phyloP scores from a whole-genome alignment of 2,329 filamentous ascomycete genomes.

The Gnomoniopsis sp. region DNA sequence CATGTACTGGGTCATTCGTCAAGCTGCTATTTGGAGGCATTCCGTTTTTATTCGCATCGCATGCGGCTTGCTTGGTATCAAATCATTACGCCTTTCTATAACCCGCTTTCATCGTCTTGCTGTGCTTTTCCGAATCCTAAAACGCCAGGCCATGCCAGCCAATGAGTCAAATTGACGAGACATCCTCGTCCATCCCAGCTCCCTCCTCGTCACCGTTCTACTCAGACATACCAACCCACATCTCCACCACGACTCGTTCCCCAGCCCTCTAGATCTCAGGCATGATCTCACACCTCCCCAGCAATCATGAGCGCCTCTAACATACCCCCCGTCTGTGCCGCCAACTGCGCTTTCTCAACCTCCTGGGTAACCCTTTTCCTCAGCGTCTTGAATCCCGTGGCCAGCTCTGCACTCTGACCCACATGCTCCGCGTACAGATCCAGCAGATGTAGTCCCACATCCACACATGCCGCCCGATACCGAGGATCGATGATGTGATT shows the following conservation, averaged over 20 bases:
- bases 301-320: constrained; percentile 64
- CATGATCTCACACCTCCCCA: constrained; percentile 6
- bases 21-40: too few relatives aligned
- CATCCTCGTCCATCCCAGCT: background rate
- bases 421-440: constrained; percentile 85
- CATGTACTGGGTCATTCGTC: too few relatives aligned
- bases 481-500: constrained; percentile 79
- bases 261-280: too few relatives aligned
- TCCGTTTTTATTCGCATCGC: background rate
- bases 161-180: background rate
- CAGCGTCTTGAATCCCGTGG: constrained; percentile 65
- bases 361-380: constrained; percentile 70
- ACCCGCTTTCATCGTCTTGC: background rate
- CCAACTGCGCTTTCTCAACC: constrained; percentile 79
- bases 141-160: constrained; percentile 18
- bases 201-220: background rate
- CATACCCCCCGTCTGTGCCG: constrained; percentile 83
- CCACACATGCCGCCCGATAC: constrained; percentile 76
- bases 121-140: constrained; percentile 1
- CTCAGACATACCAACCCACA: background rate
- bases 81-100: constrained; percentile 5
- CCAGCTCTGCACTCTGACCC: constrained; percentile 69
- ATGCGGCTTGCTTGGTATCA: constrained; percentile 9
- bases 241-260: background rate
- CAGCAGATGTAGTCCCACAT: constrained; percentile 76